A percentile compares a stretch with the other conserved stretches of the same genome.
phyloP scores from a whole-genome alignment of 2,329 filamentous ascomycete genomes.

The Aspergillus jensenii region DNA sequence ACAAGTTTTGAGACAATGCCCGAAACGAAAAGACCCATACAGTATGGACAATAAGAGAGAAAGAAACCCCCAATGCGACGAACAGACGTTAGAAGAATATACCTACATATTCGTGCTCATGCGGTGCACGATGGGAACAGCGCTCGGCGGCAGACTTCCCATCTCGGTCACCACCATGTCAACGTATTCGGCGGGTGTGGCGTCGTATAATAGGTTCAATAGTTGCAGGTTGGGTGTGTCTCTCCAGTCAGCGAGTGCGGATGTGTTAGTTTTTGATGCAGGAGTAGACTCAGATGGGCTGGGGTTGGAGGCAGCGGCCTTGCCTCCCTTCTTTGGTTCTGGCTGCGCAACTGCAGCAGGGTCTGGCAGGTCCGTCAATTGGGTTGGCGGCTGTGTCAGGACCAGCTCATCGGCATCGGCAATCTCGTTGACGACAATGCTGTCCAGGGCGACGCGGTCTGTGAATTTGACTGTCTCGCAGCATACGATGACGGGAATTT shows the following conservation, averaged over 20 bases:
- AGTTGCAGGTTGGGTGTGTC: constrained; percentile 62
- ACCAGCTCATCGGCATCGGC: constrained; percentile 69
- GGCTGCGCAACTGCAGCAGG: constrained; percentile 22
- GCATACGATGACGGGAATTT: constrained; percentile 80
- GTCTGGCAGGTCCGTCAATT: constrained; percentile 33
- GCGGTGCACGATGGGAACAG: constrained; percentile 73
- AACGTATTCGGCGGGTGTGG: constrained; percentile 83
- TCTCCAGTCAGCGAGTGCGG: constrained; percentile 54
- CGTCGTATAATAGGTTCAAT: constrained; percentile 82
- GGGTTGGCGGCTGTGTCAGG: constrained; percentile 27
- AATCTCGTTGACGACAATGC: constrained; percentile 91
- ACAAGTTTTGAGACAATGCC: neutral
- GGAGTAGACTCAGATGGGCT: constrained; percentile 22
- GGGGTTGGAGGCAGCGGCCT: constrained; percentile 22
- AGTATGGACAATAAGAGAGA: neutral
- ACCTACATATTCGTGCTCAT: constrained; percentile 48
- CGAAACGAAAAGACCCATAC: neutral
- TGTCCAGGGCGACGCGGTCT: constrained; percentile 83
- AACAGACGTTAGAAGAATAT: neutral
- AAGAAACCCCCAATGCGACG: neutral
- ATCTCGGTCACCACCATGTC: constrained; percentile 89
- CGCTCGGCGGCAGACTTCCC: constrained; percentile 80
- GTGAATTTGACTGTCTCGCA: constrained; percentile 97
- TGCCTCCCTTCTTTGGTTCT: constrained; percentile 33
- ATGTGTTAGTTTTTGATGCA: constrained; percentile 26